Conservation (phyloP, 805 yeast species). For the Myxozyma vanderwaltii region DNA sequence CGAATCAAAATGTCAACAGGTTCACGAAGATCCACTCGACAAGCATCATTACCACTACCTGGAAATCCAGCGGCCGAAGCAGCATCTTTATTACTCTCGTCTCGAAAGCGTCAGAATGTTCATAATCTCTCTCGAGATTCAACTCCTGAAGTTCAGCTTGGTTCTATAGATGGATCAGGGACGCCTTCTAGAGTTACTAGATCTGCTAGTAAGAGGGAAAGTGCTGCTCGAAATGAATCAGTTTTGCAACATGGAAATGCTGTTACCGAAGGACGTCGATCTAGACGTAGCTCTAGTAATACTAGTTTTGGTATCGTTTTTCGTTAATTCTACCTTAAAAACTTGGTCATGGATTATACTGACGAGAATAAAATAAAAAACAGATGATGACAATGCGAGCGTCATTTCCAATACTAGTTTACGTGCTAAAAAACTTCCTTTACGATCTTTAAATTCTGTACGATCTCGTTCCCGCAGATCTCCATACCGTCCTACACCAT, state of each 20-base stretch:
- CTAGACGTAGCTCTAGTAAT: conserved; percentile 14
- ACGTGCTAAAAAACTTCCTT: neutral
- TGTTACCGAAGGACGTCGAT: conserved; percentile 7
- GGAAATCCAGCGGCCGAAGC: neutral
- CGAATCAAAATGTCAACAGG: conserved; percentile 5
- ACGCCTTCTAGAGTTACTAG: neutral
- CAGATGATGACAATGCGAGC: neutral
- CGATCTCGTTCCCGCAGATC: neutral
- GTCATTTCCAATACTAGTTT: neutral
- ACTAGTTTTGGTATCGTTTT: neutral
- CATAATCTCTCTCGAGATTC: neutral
- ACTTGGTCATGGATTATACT: too few species aligned
- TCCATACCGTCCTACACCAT: neutral
- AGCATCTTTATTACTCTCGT: neutral
- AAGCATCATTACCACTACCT: neutral
- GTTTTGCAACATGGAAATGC: neutral
- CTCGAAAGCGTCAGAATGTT: neutral
- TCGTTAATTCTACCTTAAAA: neutral
- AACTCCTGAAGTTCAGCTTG: neutral
- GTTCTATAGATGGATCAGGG: neutral
- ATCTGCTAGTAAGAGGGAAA: neutral
- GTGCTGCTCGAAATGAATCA: neutral
- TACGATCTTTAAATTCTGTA: neutral
- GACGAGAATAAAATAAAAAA: too few species aligned
- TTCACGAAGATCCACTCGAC: neutral